These are phyloP conservation scores for Zymoseptoria ardabiliae DNA, from an alignment of 2,329 filamentous ascomycete species.

Conservation along the genomic window DNA sequence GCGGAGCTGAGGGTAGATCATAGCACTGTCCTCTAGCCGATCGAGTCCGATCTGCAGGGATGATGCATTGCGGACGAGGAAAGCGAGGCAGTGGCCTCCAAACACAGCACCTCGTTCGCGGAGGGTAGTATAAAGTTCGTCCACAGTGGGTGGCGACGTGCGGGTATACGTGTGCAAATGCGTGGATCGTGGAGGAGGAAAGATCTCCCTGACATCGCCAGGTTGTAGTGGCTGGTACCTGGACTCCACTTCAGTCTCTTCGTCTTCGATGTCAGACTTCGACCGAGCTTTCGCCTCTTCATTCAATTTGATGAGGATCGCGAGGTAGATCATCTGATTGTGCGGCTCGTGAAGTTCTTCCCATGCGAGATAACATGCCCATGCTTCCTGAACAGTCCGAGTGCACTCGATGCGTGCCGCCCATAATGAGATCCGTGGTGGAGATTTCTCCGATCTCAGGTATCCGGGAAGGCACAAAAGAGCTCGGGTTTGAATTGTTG, in stretches of 20 bases:
- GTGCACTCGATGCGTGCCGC: constrained; percentile 52
- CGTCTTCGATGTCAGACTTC: constrained; percentile 1
- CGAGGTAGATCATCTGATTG: constrained; percentile 43
- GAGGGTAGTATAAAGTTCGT: constrained; percentile 56
- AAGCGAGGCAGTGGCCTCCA: constrained; percentile 44
- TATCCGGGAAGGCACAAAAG: constrained; percentile 24
- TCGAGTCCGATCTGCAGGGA: constrained; percentile 41
- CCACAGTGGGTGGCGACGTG: constrained; percentile 52
- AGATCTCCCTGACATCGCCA: constrained; percentile 53
- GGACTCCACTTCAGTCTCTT: constrained; percentile 1
- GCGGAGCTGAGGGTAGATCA: constrained; percentile 8
- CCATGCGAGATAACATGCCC: constrained; percentile 56
- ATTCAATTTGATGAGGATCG: constrained; percentile 52
- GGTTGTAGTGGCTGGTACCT: constrained; percentile 37
- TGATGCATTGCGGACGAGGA: constrained; percentile 49
- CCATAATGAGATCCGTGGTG: constrained; percentile 35
- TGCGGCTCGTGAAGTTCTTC: constrained; percentile 36
- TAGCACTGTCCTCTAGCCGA: constrained; percentile 36
- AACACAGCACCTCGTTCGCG: constrained; percentile 43
- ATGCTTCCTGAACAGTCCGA: constrained; percentile 55
- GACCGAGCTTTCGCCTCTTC: constrained; percentile 22
- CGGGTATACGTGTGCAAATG: constrained; percentile 58
- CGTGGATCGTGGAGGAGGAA: constrained; percentile 51
- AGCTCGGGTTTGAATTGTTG: constrained; percentile 54
- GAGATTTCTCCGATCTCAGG: constrained; percentile 10